Evolutionary conservation across 1,139 yeast genomes (phyloP), one percentile per base, ranked within the genome.

Genomic region (Spencermartinsiella ligniputridi): DNA sequence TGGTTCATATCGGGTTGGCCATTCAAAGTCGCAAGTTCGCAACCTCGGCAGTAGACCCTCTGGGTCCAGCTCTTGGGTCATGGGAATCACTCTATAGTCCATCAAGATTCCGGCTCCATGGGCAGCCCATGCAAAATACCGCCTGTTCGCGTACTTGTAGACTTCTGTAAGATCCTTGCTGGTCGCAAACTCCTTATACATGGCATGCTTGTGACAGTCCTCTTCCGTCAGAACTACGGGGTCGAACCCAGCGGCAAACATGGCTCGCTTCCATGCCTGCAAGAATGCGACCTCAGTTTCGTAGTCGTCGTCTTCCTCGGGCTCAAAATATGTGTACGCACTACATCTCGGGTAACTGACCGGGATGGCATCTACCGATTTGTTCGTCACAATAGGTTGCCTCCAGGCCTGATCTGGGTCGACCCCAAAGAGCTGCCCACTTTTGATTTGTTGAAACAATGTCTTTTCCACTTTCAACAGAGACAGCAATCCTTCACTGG

Each of bases 171-270:
- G 27, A 3, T 9, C 37, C 11, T 37, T 19, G 19, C 38, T 41
- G 15, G 38, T 36, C 30, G 35, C 38, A 35, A 58, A 50, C 18
- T 44, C 39, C 12, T 48, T 41, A 37, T 43, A 62, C 17, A 47
- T 36, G 5, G 53, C 52, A 35, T 57, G 60, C 24, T 44, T 37
- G 24, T 39, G 37, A 21, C 59, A 53, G 35, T 60, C 55, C 5
- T 47, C 33, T 4, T 30, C 30, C 13, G 52, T 53, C 18, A 62
- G 51, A 8, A 63, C 58, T 4, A 53, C 52, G 2, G 67, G 67
- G 35, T 56, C 54, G 45, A 63, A 61, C 3, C 67, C 67, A 5
- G 53, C 52, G 3, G 65, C 56, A 59, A 60, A 63, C 56, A 58
- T 55, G 9, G 66, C 63, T 21, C 55, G 51, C 37, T 56, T 54